Base-by-base conservation (phyloP, 192 early-diverging fungal genomes). In the Linnemannia elongata region DNA sequence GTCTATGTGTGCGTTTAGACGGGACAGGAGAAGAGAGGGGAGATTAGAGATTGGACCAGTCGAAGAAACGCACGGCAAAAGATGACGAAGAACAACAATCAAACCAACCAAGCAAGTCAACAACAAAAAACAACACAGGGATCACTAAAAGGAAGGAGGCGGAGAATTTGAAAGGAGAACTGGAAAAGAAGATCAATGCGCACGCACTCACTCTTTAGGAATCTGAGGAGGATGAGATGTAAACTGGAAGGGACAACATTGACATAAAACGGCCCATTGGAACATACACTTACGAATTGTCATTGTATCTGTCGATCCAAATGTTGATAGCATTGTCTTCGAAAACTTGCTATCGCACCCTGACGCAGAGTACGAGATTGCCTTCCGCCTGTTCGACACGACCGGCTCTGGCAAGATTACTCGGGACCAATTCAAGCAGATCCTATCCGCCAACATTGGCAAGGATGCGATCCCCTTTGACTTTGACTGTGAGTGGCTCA, bases 351-450 rank as follows among this genome's bases (percentile, higher is more conserved):
- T 96, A 17, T 85, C 90, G 17, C 90, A 89, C 54, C 93, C 95
- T 20, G 93, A 95, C 82, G 94, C 94, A 35, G 95, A 94, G 73
- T 96, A 93, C 72, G 93, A 96, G 82, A 90, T 96, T 44, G 93
- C 94, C 22, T 95, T 94, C 77, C 90, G 92, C 33, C 81, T 95
- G 17, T 93, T 96, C 87, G 95, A 94, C 71, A 84, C 88, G n/a
- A 81, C 90, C 36, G 91, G 91, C 39, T 90, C 91, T 36, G 92
- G 93, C 72, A 91, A 90, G 76, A 90, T 95, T 71, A 92, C 93
- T 38, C 85, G 93, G 57, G 92, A 94, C n/a, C 93, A 95, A 82
- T 94, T 96, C 90, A 94, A 91, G 74, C 84, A 92, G 5, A 93
- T 95, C 54, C 78, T 96, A 15, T 75, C 87, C 6, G 88, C 90